These are phyloP conservation scores for Cardamine resedifolia DNA, from an alignment of 345 rosid species.

Conservation along the genomic window DNA sequence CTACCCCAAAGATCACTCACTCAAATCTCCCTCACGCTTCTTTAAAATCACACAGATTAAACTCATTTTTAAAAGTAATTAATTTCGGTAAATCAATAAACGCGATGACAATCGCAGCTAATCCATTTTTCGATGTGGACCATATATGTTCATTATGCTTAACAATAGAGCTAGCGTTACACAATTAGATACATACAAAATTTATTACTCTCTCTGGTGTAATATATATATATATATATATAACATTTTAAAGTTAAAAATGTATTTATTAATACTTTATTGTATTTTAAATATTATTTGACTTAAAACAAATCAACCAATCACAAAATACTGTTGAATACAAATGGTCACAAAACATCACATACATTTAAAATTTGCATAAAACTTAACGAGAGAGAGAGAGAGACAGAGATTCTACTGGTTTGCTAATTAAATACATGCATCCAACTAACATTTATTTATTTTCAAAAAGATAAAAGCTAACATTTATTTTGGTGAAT, in stretches of 20 bases:
- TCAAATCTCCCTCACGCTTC: neutral
- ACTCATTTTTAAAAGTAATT: neutral
- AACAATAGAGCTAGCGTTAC: neutral
- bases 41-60: neutral
- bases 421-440: neutral
- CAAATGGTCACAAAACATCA: too few species aligned
- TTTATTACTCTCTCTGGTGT: neutral
- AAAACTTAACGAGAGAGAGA: too few species aligned
- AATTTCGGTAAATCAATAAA: neutral
- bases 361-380: too few species aligned
- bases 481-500: constrained; percentile 5
- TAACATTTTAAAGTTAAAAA: too few species aligned
- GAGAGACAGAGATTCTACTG: too few species aligned
- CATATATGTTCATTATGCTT: neutral
- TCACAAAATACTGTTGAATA: too few species aligned
- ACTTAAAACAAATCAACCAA: too few species aligned
- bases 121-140: neutral
- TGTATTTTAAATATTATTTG: too few species aligned
- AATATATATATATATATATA: neutral
- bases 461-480: too few species aligned
- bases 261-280: too few species aligned
- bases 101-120: neutral
- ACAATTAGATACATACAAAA: neutral
- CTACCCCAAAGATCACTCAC: neutral
- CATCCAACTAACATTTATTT: neutral